Evolutionary conservation across 495 filamentous ascomycete genomes (phyloP).

Genomic region (Tuber microsphaerosporum): DNA sequence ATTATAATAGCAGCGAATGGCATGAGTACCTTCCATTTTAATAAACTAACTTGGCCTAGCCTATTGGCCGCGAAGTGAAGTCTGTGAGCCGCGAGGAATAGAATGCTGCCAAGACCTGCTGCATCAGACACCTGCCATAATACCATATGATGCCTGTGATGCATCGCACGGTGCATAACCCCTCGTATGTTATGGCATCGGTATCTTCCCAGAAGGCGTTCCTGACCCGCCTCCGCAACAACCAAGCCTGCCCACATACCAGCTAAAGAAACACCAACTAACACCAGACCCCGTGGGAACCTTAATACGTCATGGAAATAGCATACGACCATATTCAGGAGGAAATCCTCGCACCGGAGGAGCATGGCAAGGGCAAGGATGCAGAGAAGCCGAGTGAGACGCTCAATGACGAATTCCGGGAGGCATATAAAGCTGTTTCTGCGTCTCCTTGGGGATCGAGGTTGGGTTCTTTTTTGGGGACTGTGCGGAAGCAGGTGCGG

Average conservation of each 20-base stretch:
- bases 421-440: constrained; percentile 90
- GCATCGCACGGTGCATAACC: not conserved
- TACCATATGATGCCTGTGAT: not conserved
- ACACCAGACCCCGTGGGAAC: constrained; percentile 1
- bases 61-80: not conserved
- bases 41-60: not conserved
- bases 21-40: not conserved
- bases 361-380: constrained; percentile 49
- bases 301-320: constrained; percentile 65
- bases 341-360: constrained; percentile 53
- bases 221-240: not conserved
- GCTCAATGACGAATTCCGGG: constrained; percentile 82
- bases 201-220: not conserved
- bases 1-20: not conserved
- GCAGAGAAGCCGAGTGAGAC: constrained; percentile 50
- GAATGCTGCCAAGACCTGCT: not conserved
- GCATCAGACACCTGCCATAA: not conserved
- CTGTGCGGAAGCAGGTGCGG: constrained; percentile 74
- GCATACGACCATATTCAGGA: constrained; percentile 97
- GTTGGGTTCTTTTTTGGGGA: constrained; percentile 81
- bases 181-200: not conserved
- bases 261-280: not conserved
- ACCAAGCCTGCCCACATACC: not conserved
- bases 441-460: constrained; percentile 81
- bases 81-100: not conserved